Percentiles rank a stretch among this genome's conserved stretches.
phyloP scores from a whole-genome alignment of 768 basidiomycete species.

The Tricholoma sp. region DNA sequence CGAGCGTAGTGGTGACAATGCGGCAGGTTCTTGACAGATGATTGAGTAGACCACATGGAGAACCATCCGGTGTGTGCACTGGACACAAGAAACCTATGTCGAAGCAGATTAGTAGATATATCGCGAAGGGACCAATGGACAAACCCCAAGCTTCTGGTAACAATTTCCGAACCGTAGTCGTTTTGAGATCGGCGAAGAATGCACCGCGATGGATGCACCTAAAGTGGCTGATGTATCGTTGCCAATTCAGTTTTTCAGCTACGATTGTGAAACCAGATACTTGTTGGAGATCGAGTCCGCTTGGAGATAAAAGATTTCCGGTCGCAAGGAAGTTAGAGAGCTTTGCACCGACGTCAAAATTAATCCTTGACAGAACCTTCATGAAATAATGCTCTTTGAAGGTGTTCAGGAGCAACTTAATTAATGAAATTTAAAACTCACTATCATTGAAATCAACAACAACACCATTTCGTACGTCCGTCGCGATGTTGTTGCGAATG shows the following conservation, averaged over 20 bases:
- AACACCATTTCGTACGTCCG: slow-evolving; percentile 73
- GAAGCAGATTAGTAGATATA: neutral
- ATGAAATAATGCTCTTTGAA: slow-evolving; percentile 71
- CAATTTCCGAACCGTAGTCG: slow-evolving; percentile 93
- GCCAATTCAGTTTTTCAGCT: slow-evolving; percentile 98
- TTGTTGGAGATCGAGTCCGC: slow-evolving; percentile 95
- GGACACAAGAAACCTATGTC: slow-evolving; percentile 88
- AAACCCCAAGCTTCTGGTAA: slow-evolving; percentile 97
- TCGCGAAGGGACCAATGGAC: slow-evolving; percentile 13
- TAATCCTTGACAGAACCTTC: slow-evolving; percentile 70
- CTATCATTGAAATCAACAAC: slow-evolving; percentile 87
- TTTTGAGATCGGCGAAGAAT: slow-evolving; percentile 98
- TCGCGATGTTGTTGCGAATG: slow-evolving; percentile 61
- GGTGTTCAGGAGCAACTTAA: neutral
- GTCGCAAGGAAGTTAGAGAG: slow-evolving; percentile 95
- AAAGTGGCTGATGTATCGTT: slow-evolving; percentile 97
- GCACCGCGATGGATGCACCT: slow-evolving; percentile 98
- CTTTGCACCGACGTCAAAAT: slow-evolving; percentile 88
- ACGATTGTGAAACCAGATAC: slow-evolving; percentile 98
- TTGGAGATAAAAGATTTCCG: slow-evolving; percentile 90
- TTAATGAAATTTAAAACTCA: slow-evolving; percentile 32
- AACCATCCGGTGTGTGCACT: slow-evolving; percentile 97
- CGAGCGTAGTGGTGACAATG: slow-evolving; percentile 73
- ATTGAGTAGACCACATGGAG: slow-evolving; percentile 96
- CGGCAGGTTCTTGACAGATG: slow-evolving; percentile 93